Evolutionary conservation across 495 filamentous ascomycete species (phyloP).

Genomic region (Aspergillus diversus): DNA sequence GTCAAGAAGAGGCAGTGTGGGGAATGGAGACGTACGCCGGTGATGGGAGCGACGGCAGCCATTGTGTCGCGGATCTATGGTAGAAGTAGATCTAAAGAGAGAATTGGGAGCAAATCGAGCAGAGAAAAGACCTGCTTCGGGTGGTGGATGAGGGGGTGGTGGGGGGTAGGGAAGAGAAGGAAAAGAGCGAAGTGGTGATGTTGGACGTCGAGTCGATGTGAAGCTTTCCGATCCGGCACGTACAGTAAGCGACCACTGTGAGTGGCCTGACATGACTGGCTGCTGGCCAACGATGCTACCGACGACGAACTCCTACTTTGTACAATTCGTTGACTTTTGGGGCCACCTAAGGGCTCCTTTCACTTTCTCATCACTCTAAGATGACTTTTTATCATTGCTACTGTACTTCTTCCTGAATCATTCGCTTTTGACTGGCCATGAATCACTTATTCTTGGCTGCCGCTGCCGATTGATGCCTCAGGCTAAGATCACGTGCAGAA

Average conservation of each 20-base stretch:
- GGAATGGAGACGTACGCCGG: conserved; percentile 49
- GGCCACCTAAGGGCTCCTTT: background rate
- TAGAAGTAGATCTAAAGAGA: conserved; percentile 26
- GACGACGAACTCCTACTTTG: conserved; percentile 3
- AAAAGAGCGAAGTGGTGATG: conserved; percentile 34
- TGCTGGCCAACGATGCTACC: background rate
- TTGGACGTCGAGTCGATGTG: conserved; percentile 39
- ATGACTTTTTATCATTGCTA: background rate
- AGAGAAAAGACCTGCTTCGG: conserved; percentile 21
- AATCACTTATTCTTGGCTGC: background rate
- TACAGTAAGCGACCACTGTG: conserved; percentile 40
- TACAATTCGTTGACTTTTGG: background rate
- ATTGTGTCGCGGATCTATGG: conserved; percentile 38
- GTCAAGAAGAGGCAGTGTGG: conserved; percentile 5
- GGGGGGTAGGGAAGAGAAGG: conserved; percentile 26
- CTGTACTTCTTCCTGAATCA: background rate
- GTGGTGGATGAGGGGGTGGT: conserved; percentile 24
- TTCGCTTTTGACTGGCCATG: background rate
- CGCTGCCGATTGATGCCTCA: conserved; percentile 17
- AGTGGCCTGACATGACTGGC: conserved; percentile 33
- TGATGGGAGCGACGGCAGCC: conserved; percentile 51
- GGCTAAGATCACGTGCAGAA: conserved; percentile 21
- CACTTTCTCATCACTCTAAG: background rate
- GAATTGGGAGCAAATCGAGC: conserved; percentile 17
- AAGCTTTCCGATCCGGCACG: conserved; percentile 45